phyloP scores from a whole-genome alignment of 768 basidiomycete genomes.

The Hemileccinum rubropunctum region DNA sequence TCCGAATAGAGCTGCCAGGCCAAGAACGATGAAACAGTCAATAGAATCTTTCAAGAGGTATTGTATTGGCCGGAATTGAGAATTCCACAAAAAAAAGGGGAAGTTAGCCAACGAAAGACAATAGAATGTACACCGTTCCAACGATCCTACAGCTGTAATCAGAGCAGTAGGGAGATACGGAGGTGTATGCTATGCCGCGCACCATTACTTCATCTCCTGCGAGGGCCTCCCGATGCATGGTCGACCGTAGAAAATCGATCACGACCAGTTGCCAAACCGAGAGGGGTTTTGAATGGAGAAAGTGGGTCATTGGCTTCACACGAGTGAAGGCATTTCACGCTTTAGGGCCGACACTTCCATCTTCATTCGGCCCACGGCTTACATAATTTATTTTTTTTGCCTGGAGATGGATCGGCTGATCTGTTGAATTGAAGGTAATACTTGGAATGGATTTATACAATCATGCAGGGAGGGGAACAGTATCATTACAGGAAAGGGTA shows the following conservation, averaged over 20 bases:
- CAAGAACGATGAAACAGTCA: no score
- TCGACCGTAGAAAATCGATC: slow-evolving; percentile 36
- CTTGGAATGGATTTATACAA: no score
- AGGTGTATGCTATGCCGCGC: slow-evolving; percentile 85
- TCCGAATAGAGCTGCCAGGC: no score
- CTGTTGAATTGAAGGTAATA: no score
- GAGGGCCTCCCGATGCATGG: slow-evolving; percentile 57
- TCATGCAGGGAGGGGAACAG: no score
- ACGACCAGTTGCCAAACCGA: slow-evolving; percentile 45
- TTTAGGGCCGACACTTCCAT: slow-evolving; percentile 37
- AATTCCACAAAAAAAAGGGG: no score
- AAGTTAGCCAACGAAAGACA: neutral
- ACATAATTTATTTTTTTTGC: no score
- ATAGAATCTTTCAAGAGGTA: no score
- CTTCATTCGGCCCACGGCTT: no score
- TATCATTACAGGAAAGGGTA: neutral
- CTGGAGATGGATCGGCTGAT: no score
- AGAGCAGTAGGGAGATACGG: slow-evolving; percentile 77
- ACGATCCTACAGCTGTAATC: slow-evolving; percentile 69
- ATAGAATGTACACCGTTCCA: slow-evolving; percentile 76
- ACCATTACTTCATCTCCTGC: slow-evolving; percentile 90
- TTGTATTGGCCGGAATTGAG: no score
- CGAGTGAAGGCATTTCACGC: neutral
- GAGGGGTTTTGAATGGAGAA: slow-evolving; percentile 35
- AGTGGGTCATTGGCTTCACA: neutral